A percentile compares a stretch with the other conserved stretches of the same genome.
These are phyloP conservation scores for Podospora fimiseda DNA, from an alignment of 495 filamentous ascomycete genomes.

Conservation along the genomic window DNA sequence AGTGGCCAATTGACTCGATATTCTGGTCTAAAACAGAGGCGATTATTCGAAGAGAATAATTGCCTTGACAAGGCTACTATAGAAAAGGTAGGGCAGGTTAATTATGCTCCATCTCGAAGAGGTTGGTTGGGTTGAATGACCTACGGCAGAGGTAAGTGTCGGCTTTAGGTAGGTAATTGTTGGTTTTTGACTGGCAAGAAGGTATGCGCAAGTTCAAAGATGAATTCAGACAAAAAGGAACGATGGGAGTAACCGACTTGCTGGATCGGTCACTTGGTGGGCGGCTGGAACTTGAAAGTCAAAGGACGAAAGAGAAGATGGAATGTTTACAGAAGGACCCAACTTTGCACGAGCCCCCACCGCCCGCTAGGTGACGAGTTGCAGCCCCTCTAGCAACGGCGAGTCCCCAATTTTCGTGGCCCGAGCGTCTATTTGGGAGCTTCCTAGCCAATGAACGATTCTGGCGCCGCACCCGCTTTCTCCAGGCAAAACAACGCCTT, in stretches of 20 bases:
- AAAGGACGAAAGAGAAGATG: background rate
- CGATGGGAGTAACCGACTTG: background rate
- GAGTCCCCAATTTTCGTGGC: background rate
- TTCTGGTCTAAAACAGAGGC: slow-evolving; percentile 5
- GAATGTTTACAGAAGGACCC: slow-evolving; percentile 21
- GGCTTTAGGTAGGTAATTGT: no score
- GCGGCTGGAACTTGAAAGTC: background rate
- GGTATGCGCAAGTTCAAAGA: background rate
- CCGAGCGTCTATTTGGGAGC: background rate
- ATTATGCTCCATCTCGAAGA: slow-evolving; percentile 1
- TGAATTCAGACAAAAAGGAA: slow-evolving; percentile 9
- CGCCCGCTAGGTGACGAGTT: slow-evolving; percentile 13
- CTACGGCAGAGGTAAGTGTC: no score
- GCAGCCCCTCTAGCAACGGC: slow-evolving; percentile 21
- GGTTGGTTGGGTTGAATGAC: no score
- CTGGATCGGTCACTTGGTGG: background rate
- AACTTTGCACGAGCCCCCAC: slow-evolving; percentile 11
- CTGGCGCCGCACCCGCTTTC: background rate
- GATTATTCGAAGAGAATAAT: slow-evolving; percentile 11
- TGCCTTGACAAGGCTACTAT: slow-evolving; percentile 9
- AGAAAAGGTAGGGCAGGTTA: slow-evolving; percentile 15
- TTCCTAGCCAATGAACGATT: slow-evolving; percentile 8
- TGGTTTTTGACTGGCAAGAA: slow-evolving; percentile 1
- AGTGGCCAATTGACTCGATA: background rate
- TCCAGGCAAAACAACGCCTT: slow-evolving; percentile 8